These are phyloP conservation scores for Exophiala dermatitidis DNA, from an alignment of 2,329 filamentous ascomycete species.

Conservation along the genomic window DNA sequence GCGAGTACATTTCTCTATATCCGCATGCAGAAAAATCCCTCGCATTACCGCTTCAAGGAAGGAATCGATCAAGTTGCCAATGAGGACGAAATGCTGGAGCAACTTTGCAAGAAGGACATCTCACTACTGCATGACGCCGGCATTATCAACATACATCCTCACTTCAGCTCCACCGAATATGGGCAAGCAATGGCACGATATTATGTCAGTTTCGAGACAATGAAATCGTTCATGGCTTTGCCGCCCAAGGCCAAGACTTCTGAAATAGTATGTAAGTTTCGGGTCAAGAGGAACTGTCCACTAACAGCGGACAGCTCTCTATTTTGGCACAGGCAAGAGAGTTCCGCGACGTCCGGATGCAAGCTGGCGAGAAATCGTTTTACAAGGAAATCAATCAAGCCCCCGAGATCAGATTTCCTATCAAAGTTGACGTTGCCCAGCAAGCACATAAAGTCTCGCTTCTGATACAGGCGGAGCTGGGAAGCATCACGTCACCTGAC, in stretches of 20 bases:
- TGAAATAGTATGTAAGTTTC: constrained; percentile 54
- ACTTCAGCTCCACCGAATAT: constrained; percentile 60
- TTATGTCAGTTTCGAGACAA: constrained; percentile 71
- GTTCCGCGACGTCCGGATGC: constrained; percentile 65
- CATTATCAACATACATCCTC: constrained; percentile 47
- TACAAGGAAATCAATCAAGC: constrained; percentile 68
- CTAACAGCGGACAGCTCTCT: constrained; percentile 48
- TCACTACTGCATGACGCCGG: constrained; percentile 53
- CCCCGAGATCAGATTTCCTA: constrained; percentile 60
- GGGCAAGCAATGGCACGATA: constrained; percentile 78
- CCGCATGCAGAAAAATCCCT: constrained; percentile 62
- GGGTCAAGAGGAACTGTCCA: background rate
- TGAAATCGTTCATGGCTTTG: constrained; percentile 62
- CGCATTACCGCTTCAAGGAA: constrained; percentile 60
- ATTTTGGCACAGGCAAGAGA: constrained; percentile 61
- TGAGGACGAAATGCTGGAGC: constrained; percentile 58
- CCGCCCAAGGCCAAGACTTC: constrained; percentile 55
- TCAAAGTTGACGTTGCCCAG: constrained; percentile 59
- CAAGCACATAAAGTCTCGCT: constrained; percentile 69
- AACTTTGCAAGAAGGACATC: constrained; percentile 65
- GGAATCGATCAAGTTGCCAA: constrained; percentile 40
- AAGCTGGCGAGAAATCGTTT: constrained; percentile 58
- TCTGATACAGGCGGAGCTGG: constrained; percentile 68
- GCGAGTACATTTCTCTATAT: constrained; percentile 70
- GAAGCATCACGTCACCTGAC: constrained; percentile 56